These are phyloP conservation scores for Huiozyma naganishii DNA, from an alignment of 805 yeast genomes.

Conservation along the genomic window DNA sequence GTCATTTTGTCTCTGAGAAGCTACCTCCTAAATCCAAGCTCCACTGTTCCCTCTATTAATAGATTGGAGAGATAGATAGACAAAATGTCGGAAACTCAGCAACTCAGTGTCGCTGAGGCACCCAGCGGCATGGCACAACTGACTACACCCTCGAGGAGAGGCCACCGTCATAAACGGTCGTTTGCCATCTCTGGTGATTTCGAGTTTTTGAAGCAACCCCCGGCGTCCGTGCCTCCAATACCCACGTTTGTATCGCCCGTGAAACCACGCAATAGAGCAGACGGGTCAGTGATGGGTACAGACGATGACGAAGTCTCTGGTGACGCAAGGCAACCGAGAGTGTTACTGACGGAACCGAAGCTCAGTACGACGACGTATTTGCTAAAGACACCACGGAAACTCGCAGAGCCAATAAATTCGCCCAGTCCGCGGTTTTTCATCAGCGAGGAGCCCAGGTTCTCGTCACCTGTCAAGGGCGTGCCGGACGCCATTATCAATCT, in stretches of 20 bases:
- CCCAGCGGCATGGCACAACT: constrained; percentile 6
- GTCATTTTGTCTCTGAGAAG: too few species aligned
- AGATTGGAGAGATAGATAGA: neutral
- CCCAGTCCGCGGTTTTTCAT: constrained; percentile 24
- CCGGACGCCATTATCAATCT: constrained; percentile 50
- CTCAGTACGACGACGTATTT: neutral
- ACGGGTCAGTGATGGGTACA: neutral
- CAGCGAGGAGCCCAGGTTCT: constrained; percentile 24
- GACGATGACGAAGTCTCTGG: neutral
- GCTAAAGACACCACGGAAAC: constrained; percentile 4
- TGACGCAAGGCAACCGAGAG: neutral
- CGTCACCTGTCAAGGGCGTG: constrained; percentile 25
- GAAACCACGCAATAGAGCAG: neutral
- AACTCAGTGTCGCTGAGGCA: constrained; percentile 8
- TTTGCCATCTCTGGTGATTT: constrained; percentile 86
- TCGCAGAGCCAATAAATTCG: constrained; percentile 2
- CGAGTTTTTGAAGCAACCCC: constrained; percentile 34
- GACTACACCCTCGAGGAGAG: constrained; percentile 31
- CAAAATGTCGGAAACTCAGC: constrained; percentile 14
- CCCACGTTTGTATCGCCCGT: constrained; percentile 6
- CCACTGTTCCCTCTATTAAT: too few species aligned
- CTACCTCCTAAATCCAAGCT: too few species aligned
- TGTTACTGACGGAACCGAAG: neutral
- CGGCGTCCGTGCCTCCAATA: constrained; percentile 9
- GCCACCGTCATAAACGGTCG: constrained; percentile 75